Base-by-base conservation (phyloP, 1,284 basidiomycete genomes). In the Cystobasidium sp. region DNA sequence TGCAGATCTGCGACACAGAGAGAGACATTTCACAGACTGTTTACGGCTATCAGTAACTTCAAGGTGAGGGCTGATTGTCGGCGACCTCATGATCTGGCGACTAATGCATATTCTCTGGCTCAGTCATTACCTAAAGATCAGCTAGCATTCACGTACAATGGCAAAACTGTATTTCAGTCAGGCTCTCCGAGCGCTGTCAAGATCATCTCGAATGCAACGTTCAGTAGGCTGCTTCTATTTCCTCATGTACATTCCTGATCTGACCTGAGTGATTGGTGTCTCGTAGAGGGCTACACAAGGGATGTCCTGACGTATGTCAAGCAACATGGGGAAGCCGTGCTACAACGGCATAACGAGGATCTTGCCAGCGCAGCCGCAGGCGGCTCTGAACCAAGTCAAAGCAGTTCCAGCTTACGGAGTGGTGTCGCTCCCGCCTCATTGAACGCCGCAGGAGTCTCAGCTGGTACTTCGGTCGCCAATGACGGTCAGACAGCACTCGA, bases 61-160 rank as follows among this genome's bases (percentile, higher is more conserved):
- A 71, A 71, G 61, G 69, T 71, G 8, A 10, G 58, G 22, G 20
- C 20, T 6, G 5, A 6, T 10, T 61, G 44, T 18, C 37, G 20
- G 3, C n/a, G 20, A 6, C 3, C 7, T 7, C 3, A 18, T 6
- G 1, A 1, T 5, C 4, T 37, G 5, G 31, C 20, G 8, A n/a
- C 44, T 61, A 47, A 53, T n/a, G 10, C 18, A 8, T 6, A 9
- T 22, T 12, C 41, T 6, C 39, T 6, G 44, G 44, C 31, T 59
- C 37, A 49, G 62, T 7, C n/a, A 20, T 41, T 53, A 5, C 20
- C 63, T 8, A 44, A 31, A 39, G 51, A 66, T 18, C 20, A 24
- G 37, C 43, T 73, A 5, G 41, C 51, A 16, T 55, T 73, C 39
- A 73, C 70, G 14, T 73, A 73, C 44, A 66, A 73, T 41, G 63